Evolutionary conservation across 805 yeast species (phyloP).

Genomic region (Cyberlindnera saturnus): DNA sequence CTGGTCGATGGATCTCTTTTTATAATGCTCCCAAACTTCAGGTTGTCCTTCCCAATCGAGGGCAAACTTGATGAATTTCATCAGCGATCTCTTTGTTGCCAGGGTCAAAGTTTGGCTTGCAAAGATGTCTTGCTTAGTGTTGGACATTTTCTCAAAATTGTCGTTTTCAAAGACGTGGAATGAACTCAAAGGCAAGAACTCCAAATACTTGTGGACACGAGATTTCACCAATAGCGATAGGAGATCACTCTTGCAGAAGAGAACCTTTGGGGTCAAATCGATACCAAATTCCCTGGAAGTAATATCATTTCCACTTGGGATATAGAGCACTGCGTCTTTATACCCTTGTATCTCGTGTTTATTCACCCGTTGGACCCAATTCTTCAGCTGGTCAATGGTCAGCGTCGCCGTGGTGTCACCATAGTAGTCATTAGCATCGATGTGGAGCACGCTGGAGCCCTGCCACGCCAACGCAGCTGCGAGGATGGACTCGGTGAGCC

Average conservation of each 20-base stretch:
- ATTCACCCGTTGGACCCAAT: slow-evolving; percentile 77
- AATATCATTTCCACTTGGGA: slow-evolving; percentile 51
- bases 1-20: slow-evolving; percentile 47
- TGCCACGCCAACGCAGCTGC: slow-evolving; percentile 98
- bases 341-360: slow-evolving; percentile 31
- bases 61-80: slow-evolving; percentile 90
- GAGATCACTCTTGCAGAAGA: slow-evolving; percentile 89
- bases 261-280: slow-evolving; percentile 78
- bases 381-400: slow-evolving; percentile 76
- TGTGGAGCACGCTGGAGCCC: slow-evolving; percentile 90
- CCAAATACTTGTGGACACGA: slow-evolving; percentile 85
- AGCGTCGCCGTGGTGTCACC: slow-evolving; percentile 87
- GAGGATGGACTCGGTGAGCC: slow-evolving; percentile 76
- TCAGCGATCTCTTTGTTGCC: slow-evolving; percentile 71
- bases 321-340: slow-evolving; percentile 71
- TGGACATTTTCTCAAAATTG: slow-evolving; percentile 77
- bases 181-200: slow-evolving; percentile 80
- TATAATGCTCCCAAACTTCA: slow-evolving; percentile 51
- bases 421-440: slow-evolving; percentile 78
- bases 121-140: slow-evolving; percentile 89
- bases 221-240: slow-evolving; percentile 72
- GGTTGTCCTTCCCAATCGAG: slow-evolving; percentile 59
- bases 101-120: slow-evolving; percentile 77
- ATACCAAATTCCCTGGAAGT: slow-evolving; percentile 72
- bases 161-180: slow-evolving; percentile 96